phyloP scores from a whole-genome alignment of 805 yeast genomes.

The Tetrapisispora phaffii region DNA sequence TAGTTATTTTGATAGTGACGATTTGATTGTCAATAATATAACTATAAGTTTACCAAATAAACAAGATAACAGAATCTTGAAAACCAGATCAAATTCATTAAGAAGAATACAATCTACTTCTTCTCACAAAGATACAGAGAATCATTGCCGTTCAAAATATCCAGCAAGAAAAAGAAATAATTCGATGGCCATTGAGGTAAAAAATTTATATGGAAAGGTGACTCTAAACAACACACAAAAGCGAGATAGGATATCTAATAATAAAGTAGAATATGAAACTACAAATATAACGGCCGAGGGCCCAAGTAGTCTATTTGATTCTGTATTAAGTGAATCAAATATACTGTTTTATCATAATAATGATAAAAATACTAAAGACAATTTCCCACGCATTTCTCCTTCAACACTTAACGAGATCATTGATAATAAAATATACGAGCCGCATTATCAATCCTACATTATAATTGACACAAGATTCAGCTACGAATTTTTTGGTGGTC shows the following conservation, averaged over 20 bases:
- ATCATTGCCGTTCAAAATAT: neutral
- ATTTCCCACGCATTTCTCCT: constrained; percentile 38
- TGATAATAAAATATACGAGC: constrained; percentile 27
- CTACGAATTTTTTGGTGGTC: constrained; percentile 90
- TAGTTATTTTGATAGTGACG: neutral
- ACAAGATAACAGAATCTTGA: neutral
- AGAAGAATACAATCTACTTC: constrained; percentile 1
- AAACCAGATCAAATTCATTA: neutral
- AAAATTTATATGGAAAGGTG: neutral
- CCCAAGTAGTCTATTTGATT: neutral
- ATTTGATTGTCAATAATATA: neutral
- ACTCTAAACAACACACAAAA: neutral
- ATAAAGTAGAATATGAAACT: neutral
- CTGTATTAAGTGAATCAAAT: constrained; percentile 31
- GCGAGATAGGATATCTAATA: neutral
- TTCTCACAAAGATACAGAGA: neutral
- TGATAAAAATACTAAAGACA: constrained; percentile 33
- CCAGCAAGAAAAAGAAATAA: neutral
- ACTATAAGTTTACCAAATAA: neutral
- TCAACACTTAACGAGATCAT: constrained; percentile 35
- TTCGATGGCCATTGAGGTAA: neutral
- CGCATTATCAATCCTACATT: constrained; percentile 44
- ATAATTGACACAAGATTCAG: constrained; percentile 86
- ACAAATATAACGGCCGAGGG: neutral
- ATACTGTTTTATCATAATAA: constrained; percentile 41